Evolutionary conservation across 495 filamentous ascomycete species (phyloP).

Genomic region (Penicillium robsamsonii): DNA sequence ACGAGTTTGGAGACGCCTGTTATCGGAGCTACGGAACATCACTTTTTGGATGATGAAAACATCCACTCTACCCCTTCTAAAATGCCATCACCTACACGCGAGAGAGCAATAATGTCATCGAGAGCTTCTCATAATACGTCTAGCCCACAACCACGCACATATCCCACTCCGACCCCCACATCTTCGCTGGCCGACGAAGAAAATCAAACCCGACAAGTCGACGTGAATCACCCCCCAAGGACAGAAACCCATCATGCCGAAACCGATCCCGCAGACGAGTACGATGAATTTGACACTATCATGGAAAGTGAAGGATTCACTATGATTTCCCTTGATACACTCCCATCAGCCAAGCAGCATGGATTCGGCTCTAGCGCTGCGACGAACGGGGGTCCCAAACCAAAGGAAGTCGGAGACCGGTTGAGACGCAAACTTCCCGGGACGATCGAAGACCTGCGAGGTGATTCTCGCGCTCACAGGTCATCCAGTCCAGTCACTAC

Average conservation of each 20-base stretch:
- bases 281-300: slow-evolving; percentile 56
- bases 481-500: slow-evolving; percentile 17
- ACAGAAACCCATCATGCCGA: slow-evolving; percentile 9
- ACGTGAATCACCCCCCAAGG: neutral
- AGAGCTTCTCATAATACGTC: slow-evolving; percentile 33
- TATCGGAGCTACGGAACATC: slow-evolving; percentile 32
- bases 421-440: slow-evolving; percentile 33
- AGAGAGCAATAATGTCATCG: slow-evolving; percentile 27
- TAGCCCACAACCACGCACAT: slow-evolving; percentile 36
- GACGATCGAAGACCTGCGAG: slow-evolving; percentile 21
- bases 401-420: slow-evolving; percentile 30
- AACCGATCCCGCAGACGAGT: slow-evolving; percentile 38
- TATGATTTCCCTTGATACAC: slow-evolving; percentile 56
- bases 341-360: slow-evolving; percentile 46
- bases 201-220: slow-evolving; percentile 13
- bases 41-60: slow-evolving; percentile 32
- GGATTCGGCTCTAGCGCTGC: slow-evolving; percentile 29
- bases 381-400: slow-evolving; percentile 27
- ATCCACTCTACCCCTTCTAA: slow-evolving; percentile 43
- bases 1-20: slow-evolving; percentile 31
- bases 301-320: slow-evolving; percentile 61
- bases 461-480: slow-evolving; percentile 16
- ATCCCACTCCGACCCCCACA: slow-evolving; percentile 42
- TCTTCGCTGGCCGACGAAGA: slow-evolving; percentile 45
- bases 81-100: slow-evolving; percentile 38